Conservation (phyloP, 1,284 basidiomycete genomes). For the Rhodotorula sp. region DNA sequence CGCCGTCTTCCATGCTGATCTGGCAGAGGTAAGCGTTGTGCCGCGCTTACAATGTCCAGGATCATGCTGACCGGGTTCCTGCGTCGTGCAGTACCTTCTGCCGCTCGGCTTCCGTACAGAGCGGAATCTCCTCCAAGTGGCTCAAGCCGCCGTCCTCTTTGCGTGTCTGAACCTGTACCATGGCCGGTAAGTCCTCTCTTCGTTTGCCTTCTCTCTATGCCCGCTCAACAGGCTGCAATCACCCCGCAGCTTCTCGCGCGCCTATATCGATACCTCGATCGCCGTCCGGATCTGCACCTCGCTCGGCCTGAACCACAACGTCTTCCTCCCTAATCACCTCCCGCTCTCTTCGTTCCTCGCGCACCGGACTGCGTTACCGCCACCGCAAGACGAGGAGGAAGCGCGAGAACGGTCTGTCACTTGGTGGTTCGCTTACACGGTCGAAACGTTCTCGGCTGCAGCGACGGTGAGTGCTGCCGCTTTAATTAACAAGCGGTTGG, state of each 20-base stretch:
- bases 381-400: slow-evolving; percentile 12
- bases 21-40: background rate
- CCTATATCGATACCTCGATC: slow-evolving; percentile 83
- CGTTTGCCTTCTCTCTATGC: background rate
- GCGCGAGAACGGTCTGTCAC: slow-evolving; percentile 7
- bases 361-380: slow-evolving; percentile 4
- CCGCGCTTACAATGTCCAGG: background rate
- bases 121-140: slow-evolving; percentile 71
- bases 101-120: slow-evolving; percentile 6
- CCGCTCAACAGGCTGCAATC: too few relatives aligned
- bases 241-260: slow-evolving; percentile 65
- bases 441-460: slow-evolving; percentile 29
- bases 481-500: background rate
- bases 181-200: slow-evolving; percentile 54
- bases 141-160: slow-evolving; percentile 78
- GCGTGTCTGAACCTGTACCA: slow-evolving; percentile 85
- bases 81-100: slow-evolving; percentile 2
- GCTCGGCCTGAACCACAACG: slow-evolving; percentile 55
- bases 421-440: slow-evolving; percentile 23
- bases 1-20: slow-evolving; percentile 10
- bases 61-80: background rate
- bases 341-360: background rate
- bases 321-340: background rate
- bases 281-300: slow-evolving; percentile 76
- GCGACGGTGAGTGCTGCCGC: background rate